phyloP scores from a whole-genome alignment of 2,329 filamentous ascomycete species.

The Alternaria consortialis region DNA sequence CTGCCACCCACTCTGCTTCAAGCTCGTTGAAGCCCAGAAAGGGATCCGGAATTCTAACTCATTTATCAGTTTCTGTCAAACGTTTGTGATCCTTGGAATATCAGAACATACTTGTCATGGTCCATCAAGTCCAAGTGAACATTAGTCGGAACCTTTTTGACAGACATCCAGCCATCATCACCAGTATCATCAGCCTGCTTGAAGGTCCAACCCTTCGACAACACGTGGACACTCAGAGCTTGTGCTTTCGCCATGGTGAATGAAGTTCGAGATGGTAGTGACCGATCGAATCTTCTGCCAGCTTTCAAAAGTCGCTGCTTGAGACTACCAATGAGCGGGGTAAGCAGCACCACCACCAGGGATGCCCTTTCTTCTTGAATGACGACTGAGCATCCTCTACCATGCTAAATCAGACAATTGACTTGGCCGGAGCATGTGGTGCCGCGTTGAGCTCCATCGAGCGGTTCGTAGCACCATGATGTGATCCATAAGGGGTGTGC shows the following conservation, averaged over 20 bases:
- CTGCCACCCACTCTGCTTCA: conserved; percentile 60
- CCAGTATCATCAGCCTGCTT: conserved; percentile 55
- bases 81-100: neutral
- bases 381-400: conserved; percentile 17
- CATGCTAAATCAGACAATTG: conserved; percentile 35
- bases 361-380: conserved; percentile 17
- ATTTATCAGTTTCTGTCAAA: conserved; percentile 4
- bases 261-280: conserved; percentile 2
- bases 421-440: conserved; percentile 37
- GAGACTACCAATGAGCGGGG: conserved; percentile 18
- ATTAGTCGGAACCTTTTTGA: conserved; percentile 57
- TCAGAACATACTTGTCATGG: conserved; percentile 54
- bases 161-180: conserved; percentile 55
- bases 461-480: conserved; percentile 34
- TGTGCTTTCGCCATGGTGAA: conserved; percentile 38
- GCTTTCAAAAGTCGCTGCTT: conserved; percentile 4
- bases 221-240: conserved; percentile 37
- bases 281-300: conserved; percentile 5
- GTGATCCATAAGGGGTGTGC: conserved; percentile 25
- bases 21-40: conserved; percentile 62
- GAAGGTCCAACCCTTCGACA: conserved; percentile 56
- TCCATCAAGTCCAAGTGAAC: conserved; percentile 59
- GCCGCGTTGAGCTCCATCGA: conserved; percentile 39
- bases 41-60: conserved; percentile 58
- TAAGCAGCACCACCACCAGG: conserved; percentile 13